phyloP scores from a whole-genome alignment of 805 yeast species.

The Naumovozyma castellii region DNA sequence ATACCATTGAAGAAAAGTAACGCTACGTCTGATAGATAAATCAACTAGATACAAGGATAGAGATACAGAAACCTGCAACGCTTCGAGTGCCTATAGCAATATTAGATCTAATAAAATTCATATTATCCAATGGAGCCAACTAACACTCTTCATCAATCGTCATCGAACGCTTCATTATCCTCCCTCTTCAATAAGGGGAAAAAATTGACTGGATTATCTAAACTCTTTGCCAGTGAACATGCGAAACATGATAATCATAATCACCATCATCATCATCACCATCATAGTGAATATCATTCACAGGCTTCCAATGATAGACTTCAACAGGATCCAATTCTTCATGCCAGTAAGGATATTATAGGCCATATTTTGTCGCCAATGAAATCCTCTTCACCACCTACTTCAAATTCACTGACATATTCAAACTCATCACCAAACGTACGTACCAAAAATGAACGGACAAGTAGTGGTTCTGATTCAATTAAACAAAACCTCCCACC shows the following conservation, averaged over 20 bases:
- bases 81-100: too few relatives aligned
- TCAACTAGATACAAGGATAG: too few relatives aligned
- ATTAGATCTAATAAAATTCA: background rate
- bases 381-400: background rate
- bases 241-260: too few relatives aligned
- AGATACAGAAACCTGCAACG: too few relatives aligned
- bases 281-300: background rate
- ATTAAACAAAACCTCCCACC: background rate
- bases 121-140: background rate
- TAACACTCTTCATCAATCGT: background rate
- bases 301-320: background rate
- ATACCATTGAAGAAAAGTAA: too few relatives aligned
- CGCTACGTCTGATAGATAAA: too few relatives aligned
- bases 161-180: conserved; percentile 3
- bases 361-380: background rate
- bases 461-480: background rate
- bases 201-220: conserved; percentile 3
- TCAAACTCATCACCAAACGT: background rate
- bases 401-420: background rate
- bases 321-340: background rate
- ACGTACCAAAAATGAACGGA: background rate
- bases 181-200: conserved; percentile 6
- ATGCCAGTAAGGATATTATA: background rate
- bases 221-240: background rate
- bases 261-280: background rate